Evolutionary conservation across 2,329 filamentous ascomycete genomes (phyloP), one percentile per base, ranked within the genome.

Genomic region (Pseudopyricularia cyperi): DNA sequence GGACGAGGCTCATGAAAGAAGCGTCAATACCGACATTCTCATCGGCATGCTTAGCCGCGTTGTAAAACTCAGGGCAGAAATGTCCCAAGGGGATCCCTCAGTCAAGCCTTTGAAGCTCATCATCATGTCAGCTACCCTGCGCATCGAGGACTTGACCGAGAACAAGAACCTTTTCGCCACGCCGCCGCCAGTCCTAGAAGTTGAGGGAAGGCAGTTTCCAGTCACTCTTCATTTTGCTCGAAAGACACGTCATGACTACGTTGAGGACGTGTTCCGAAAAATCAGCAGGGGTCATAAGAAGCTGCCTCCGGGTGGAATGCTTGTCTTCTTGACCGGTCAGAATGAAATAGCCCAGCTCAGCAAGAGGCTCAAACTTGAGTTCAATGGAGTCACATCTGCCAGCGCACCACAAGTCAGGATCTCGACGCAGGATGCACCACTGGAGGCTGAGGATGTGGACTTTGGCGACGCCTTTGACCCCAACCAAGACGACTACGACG

Each of bases 11-110:
- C 93, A 98, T 70, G 93, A 98, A 66, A 81, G 94, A 60, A 97
- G 89, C 61, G 87, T 96, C 60, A 97, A 98, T 63, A 98, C 94
- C 0, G 94, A 98, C 65, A 94, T 98, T 39, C 71, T 98, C n/a
- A 90, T 98, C 58, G 93, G 93, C 50, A 94, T 98, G 82, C 80
- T 97, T 15, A 96, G 90, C 62, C 82, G 91, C 61, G 89, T 97
- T 33, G 87, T 96, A 48, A 88, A 89, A 58, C 71, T 96, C 52
- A 80, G 93, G 54, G 79, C 84, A 51, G 80, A 88, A 37, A 77
- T 96, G 69, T 79, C 80, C 7, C 71, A 77, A 55, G 85, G 93
- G 64, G 79, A 93, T 55, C 71, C 83, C 0, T 77, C 79, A 1
- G 70, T 86, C 28, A 84, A 82, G 57, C 89, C 90, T 0, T 68